A percentile compares a stretch with the other conserved stretches of the same genome.
Evolutionary conservation across 768 basidiomycete genomes (phyloP).

Genomic region (Leccinum longicurvipes): DNA sequence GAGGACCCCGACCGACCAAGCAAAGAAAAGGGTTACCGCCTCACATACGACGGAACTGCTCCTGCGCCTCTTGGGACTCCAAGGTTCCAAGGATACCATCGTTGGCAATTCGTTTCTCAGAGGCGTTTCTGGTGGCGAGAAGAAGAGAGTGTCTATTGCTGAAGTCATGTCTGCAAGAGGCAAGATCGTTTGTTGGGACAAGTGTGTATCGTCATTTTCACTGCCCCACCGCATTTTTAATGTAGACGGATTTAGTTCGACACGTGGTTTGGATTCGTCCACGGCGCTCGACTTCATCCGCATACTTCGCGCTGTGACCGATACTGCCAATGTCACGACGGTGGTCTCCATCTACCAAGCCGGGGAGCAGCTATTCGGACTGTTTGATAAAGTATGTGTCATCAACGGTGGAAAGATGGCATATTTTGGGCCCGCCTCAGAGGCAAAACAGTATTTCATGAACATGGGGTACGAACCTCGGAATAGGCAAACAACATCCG

Average conservation of each 20-base stretch:
- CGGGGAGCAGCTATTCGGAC: constrained; percentile 58
- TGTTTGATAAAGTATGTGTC: constrained; percentile 52
- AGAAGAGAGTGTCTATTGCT: constrained; percentile 75
- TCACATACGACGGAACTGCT: constrained; percentile 42
- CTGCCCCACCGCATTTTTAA: background rate
- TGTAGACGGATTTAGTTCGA: constrained; percentile 43
- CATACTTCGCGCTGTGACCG: constrained; percentile 61
- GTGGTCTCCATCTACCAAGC: constrained; percentile 88
- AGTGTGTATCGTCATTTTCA: constrained; percentile 38
- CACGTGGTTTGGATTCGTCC: constrained; percentile 61
- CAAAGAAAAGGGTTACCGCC: constrained; percentile 29
- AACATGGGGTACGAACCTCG: constrained; percentile 42
- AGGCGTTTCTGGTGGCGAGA: constrained; percentile 75
- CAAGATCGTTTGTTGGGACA: constrained; percentile 73
- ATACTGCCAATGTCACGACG: constrained; percentile 51
- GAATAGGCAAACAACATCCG: constrained; percentile 56
- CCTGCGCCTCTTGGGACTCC: constrained; percentile 71
- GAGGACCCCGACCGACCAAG: constrained; percentile 38
- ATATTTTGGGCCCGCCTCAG: constrained; percentile 3
- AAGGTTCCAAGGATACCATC: constrained; percentile 65
- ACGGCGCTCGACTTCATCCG: constrained; percentile 73
- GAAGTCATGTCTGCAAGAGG: constrained; percentile 66
- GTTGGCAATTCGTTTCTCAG: constrained; percentile 76
- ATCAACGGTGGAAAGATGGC: constrained; percentile 8
- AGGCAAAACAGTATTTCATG: constrained; percentile 1